These are phyloP conservation scores for Daphne laureola DNA, from an alignment of 441 rosid genomes.

Conservation along the genomic window DNA sequence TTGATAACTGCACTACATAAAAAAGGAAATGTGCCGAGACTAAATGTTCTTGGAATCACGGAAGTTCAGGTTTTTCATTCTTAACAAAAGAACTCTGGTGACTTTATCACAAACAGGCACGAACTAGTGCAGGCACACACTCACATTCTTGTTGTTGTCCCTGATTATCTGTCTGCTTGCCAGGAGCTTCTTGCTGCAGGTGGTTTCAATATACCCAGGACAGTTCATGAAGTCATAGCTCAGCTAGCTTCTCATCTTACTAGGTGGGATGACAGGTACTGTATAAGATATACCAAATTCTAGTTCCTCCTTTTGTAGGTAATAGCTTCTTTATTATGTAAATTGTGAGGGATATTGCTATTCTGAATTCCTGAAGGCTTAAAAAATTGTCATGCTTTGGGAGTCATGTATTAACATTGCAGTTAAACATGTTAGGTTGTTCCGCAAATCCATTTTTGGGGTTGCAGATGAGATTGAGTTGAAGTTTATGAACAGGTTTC, in stretches of 20 bases:
- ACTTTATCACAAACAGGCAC: neutral
- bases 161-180: conserved; percentile 9
- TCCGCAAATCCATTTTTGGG: conserved; percentile 89
- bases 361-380: too few species aligned
- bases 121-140: neutral
- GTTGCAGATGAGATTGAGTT: conserved; percentile 92
- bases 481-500: conserved; percentile 87
- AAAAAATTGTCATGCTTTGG: too few species aligned
- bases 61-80: conserved; percentile 80
- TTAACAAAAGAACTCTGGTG: conserved; percentile 8
- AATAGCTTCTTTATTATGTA: too few species aligned
- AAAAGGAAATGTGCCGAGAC: conserved; percentile 45
- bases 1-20: conserved; percentile 72
- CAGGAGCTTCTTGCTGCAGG: conserved; percentile 86
- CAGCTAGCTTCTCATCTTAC: conserved; percentile 67
- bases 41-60: conserved; percentile 67
- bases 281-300: too few species aligned
- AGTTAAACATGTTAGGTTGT: conserved; percentile 41
- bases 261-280: conserved; percentile 96
- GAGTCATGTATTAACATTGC: neutral
- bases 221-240: conserved; percentile 90
- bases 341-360: too few species aligned
- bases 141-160: neutral
- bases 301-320: too few species aligned
- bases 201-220: conserved; percentile 71